Conservation (phyloP, 257 asterid species). For the Solanum infundibuliforme region DNA sequence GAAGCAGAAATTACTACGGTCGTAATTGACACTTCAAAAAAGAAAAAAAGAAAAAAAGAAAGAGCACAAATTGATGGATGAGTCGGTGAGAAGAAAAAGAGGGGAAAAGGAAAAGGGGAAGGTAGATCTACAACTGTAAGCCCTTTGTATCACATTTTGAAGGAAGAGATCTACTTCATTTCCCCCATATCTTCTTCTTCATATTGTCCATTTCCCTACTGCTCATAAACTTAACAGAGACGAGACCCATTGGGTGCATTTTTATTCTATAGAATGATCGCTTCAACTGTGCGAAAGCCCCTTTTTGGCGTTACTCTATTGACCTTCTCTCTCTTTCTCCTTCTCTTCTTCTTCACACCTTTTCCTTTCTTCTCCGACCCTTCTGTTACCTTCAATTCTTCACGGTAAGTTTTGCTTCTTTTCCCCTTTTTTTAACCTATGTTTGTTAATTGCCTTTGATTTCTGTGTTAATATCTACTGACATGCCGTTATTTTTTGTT, state of each 20-base stretch:
- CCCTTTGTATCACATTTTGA: not conserved
- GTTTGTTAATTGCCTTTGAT: not conserved
- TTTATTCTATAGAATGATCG: constrained; percentile 19
- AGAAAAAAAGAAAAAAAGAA: not conserved
- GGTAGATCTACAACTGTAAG: not conserved
- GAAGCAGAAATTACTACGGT: not conserved
- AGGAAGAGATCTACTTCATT: not conserved
- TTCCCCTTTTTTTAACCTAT: not conserved
- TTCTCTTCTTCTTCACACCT: constrained; percentile 41
- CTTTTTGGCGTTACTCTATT: constrained; percentile 25
- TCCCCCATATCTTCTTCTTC: not conserved
- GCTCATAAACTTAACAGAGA: not conserved
- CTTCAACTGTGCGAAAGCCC: constrained; percentile 52
- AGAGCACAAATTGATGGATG: not conserved
- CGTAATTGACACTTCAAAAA: not conserved
- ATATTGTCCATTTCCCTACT: not conserved
- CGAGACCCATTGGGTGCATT: not conserved
- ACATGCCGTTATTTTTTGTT: not conserved
- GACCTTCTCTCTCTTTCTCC: constrained; percentile 28
- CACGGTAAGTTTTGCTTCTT: constrained; percentile 30
- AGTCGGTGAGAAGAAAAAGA: not conserved
- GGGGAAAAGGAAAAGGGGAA: not conserved
- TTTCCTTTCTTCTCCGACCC: constrained; percentile 28
- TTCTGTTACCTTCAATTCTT: constrained; percentile 12
- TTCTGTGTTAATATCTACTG: not conserved